A percentile compares a stretch with the other conserved stretches of the same genome.
phyloP scores from a whole-genome alignment of 108 stramenopile species.

The Fistulifera solaris region DNA sequence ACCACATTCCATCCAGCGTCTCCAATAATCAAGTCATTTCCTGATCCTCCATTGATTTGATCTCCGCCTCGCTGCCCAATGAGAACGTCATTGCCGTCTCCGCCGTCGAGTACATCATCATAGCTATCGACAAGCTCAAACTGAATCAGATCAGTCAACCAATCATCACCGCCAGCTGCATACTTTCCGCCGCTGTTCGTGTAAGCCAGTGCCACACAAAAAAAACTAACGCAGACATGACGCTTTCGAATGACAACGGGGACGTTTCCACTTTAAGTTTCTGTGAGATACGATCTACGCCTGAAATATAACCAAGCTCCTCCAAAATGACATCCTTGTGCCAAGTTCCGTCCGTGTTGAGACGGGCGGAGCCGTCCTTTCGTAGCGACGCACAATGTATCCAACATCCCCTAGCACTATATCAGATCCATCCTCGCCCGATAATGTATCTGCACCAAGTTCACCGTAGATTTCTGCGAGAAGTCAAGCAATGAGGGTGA shows the following conservation, averaged over 20 bases:
- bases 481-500: no score
- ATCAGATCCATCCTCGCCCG: neutral
- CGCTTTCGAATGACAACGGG: slow-evolving; percentile 16
- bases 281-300: slow-evolving; percentile 3
- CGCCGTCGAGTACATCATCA: slow-evolving; percentile 19
- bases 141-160: no score
- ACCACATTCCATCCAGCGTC: no score
- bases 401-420: no score
- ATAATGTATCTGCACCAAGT: slow-evolving; percentile 13
- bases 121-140: no score
- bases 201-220: no score
- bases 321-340: slow-evolving; percentile 15
- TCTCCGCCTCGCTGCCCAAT: slow-evolving; percentile 29
- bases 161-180: no score
- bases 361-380: no score
- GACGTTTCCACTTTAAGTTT: slow-evolving; percentile 8
- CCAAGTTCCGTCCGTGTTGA: no score
- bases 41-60: slow-evolving; percentile 12
- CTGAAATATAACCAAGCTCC: slow-evolving; percentile 12
- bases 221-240: slow-evolving; percentile 10
- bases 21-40: no score
- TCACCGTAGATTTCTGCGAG: slow-evolving; percentile 13
- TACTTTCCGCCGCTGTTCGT: no score
- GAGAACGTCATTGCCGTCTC: slow-evolving; percentile 15
- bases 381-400: no score